Evolutionary conservation across 352 stramenopile genomes (phyloP).

Genomic region (Aphanomyces cochlioides): DNA sequence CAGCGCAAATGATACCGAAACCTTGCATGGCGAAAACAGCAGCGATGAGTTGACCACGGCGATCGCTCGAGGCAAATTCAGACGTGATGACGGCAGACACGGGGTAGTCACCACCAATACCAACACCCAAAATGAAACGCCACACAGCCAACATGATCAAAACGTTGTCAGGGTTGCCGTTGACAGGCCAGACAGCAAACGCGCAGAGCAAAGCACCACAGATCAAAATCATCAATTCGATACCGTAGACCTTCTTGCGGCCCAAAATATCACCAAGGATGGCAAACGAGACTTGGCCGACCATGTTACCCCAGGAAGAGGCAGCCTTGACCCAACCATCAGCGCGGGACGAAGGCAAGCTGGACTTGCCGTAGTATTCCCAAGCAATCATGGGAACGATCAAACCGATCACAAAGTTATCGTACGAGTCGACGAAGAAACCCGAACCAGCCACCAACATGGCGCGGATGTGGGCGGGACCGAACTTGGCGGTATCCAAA

Average conservation of each 20-base stretch:
- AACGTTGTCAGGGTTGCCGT: conserved; percentile 45
- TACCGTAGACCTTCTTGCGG: conserved; percentile 47
- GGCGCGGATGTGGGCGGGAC: conserved; percentile 44
- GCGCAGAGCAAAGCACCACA: conserved; percentile 38
- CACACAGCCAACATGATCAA: conserved; percentile 51
- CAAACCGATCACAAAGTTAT: conserved; percentile 54
- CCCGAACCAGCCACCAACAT: conserved; percentile 47
- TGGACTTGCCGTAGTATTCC: conserved; percentile 47
- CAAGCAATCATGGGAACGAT: conserved; percentile 50
- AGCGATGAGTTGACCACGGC: conserved; percentile 48
- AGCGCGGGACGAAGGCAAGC: conserved; percentile 33
- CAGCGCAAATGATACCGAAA: conserved; percentile 43
- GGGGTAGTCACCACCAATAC: conserved; percentile 47
- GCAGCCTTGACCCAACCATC: conserved; percentile 48
- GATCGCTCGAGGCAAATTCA: no score
- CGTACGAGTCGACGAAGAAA: conserved; percentile 56
- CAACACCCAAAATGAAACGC: conserved; percentile 51
- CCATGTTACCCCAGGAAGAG: conserved; percentile 41
- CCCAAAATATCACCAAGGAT: conserved; percentile 50
- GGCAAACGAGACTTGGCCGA: conserved; percentile 51
- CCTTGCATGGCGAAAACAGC: conserved; percentile 56
- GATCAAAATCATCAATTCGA: conserved; percentile 48
- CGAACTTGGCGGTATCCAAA: conserved; percentile 51
- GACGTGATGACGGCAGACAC: conserved; percentile 49
- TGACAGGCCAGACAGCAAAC: conserved; percentile 42